Evolutionary conservation across 139 green algal species (phyloP).

Genomic region (Closterium sp.): DNA sequence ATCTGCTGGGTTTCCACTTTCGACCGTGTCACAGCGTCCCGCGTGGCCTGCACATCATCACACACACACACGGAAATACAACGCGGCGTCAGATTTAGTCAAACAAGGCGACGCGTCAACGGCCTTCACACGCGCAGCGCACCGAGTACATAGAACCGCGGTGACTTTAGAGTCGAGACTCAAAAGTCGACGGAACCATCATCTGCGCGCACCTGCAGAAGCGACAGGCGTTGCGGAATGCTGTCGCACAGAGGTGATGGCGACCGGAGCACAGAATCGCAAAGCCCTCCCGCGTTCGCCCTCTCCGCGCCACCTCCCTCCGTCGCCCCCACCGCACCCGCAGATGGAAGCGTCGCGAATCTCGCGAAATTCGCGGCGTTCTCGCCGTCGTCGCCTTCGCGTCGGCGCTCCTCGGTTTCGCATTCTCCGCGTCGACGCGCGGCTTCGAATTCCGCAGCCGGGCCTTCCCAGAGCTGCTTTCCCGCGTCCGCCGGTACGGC

Average conservation of each 20-base stretch:
- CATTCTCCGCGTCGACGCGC: not conserved
- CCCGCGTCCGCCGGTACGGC: not conserved
- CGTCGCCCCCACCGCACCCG: not conserved
- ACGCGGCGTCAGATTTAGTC: not conserved
- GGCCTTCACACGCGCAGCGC: no score
- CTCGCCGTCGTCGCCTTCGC: not conserved
- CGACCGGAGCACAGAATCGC: not conserved
- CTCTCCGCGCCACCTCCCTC: not conserved
- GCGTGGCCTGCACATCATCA: not conserved
- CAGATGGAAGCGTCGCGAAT: not conserved
- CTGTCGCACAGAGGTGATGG: not conserved
- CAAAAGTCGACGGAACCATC: not conserved
- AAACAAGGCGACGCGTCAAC: no score
- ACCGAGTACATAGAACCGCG: no score
- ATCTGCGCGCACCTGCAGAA: not conserved
- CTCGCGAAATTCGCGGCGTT: not conserved
- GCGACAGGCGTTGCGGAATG: not conserved
- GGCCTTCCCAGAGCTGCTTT: not conserved
- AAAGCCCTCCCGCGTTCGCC: not conserved
- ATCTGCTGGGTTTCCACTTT: not conserved
- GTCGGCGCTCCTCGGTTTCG: not conserved
- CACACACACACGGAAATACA: not conserved
- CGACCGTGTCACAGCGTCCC: not conserved
- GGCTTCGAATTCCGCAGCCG: not conserved
- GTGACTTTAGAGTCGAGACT: no score